Percentiles rank a stretch among this genome's conserved stretches.
phyloP scores from a whole-genome alignment of 2,329 filamentous ascomycete species.

The Aspergillus sp. region DNA sequence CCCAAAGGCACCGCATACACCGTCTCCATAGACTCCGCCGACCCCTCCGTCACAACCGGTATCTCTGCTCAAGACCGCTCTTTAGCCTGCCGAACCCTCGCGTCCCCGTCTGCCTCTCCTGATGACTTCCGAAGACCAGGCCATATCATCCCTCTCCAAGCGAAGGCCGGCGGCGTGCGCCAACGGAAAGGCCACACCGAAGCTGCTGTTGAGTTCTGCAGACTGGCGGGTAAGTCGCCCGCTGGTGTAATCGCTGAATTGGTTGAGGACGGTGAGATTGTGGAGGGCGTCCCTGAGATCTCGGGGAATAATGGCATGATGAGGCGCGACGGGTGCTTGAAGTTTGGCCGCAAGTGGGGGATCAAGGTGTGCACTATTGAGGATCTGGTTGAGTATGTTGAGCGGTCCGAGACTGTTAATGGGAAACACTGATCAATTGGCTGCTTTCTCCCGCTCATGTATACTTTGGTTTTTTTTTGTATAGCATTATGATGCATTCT shows the following conservation, averaged over 20 bases:
- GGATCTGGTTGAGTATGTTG: conserved; percentile 76
- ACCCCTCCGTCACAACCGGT: conserved; percentile 76
- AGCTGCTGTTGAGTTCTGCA: conserved; percentile 86
- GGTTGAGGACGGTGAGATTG: conserved; percentile 78
- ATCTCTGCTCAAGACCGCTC: conserved; percentile 88
- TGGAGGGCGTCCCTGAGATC: conserved; percentile 66
- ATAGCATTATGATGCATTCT: not conserved
- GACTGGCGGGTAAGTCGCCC: conserved; percentile 71
- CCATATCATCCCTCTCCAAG: conserved; percentile 83
- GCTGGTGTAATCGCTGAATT: conserved; percentile 89
- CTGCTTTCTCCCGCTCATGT: not conserved
- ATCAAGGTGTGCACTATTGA: conserved; percentile 95
- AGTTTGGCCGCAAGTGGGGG: conserved; percentile 84
- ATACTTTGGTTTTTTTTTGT: not conserved
- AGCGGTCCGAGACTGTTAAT: conserved; percentile 64
- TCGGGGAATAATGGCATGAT: conserved; percentile 77
- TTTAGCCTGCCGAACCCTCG: conserved; percentile 75
- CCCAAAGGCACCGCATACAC: conserved; percentile 92
- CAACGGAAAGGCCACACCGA: conserved; percentile 86
- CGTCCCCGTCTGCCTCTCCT: conserved; percentile 59
- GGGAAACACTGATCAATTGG: conserved; percentile 31
- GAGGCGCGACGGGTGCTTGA: conserved; percentile 81
- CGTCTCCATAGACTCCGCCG: conserved; percentile 76
- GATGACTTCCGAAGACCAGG: conserved; percentile 76
- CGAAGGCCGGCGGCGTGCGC: conserved; percentile 75